These are phyloP conservation scores for Trichoderma gamsii DNA, from an alignment of 495 filamentous ascomycete genomes.

Conservation along the genomic window DNA sequence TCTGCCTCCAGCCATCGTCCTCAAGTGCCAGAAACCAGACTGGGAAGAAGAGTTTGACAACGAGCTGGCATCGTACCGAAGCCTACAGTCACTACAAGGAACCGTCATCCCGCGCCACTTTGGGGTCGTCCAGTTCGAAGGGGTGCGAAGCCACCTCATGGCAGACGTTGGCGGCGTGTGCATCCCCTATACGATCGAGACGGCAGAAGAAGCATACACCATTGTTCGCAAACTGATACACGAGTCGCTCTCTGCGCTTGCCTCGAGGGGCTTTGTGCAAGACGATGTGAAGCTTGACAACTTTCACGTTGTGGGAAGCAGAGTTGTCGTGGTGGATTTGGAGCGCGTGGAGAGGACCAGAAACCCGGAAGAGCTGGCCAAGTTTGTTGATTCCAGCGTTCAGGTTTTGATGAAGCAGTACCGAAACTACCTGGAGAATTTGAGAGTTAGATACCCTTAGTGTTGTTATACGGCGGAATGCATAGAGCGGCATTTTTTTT, in stretches of 20 bases:
- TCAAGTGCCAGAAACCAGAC: constrained; percentile 15
- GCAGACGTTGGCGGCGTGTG: constrained; percentile 7
- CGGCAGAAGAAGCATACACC: background rate
- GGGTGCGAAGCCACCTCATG: constrained; percentile 10
- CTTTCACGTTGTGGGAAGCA: constrained; percentile 1
- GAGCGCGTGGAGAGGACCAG: background rate
- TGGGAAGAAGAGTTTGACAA: constrained; percentile 10
- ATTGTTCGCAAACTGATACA: background rate
- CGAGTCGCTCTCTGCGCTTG: constrained; percentile 4
- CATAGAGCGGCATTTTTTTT: constrained; percentile 6
- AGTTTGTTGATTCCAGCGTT: constrained; percentile 3
- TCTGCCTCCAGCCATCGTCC: constrained; percentile 14
- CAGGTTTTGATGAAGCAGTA: background rate
- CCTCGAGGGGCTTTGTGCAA: constrained; percentile 1
- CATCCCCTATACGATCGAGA: constrained; percentile 12
- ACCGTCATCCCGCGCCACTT: constrained; percentile 12
- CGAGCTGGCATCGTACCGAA: constrained; percentile 14
- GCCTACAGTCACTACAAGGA: constrained; percentile 16
- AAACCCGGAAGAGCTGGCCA: background rate
- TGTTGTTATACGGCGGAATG: constrained; percentile 7
- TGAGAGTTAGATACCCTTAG: constrained; percentile 5
- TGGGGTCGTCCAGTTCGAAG: constrained; percentile 8
- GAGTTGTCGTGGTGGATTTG: constrained; percentile 8
- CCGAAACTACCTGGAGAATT: constrained; percentile 7
- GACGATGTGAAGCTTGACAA: constrained; percentile 15